Evolutionary conservation across 352 stramenopile genomes (phyloP).

Genomic region (Peronospora tabacina): DNA sequence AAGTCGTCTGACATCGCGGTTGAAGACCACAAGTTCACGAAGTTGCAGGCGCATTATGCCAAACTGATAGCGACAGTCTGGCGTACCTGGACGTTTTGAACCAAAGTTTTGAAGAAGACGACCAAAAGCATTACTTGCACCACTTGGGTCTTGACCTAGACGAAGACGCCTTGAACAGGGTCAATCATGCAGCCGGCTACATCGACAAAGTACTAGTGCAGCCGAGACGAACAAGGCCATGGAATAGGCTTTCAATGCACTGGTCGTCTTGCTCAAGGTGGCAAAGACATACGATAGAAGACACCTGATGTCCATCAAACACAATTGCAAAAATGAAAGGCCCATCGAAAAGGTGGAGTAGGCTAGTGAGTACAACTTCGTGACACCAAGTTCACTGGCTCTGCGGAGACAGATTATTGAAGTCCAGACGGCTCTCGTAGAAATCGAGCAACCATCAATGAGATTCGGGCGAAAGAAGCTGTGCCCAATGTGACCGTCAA

Average conservation of each 20-base stretch:
- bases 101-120: constrained; percentile 17
- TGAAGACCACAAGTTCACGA: constrained; percentile 20
- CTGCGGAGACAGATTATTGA: constrained; percentile 21
- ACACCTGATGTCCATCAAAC: constrained; percentile 9
- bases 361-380: constrained; percentile 28
- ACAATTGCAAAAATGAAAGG: constrained; percentile 17
- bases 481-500: constrained; percentile 18
- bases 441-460: constrained; percentile 22
- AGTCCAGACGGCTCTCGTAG: constrained; percentile 5
- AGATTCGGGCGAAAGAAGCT: constrained; percentile 19
- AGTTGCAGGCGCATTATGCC: constrained; percentile 24
- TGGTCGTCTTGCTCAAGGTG: constrained; percentile 24
- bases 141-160: constrained; percentile 23
- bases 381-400: constrained; percentile 19
- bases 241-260: constrained; percentile 26
- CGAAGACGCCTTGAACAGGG: constrained; percentile 22
- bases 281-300: constrained; percentile 24
- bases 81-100: constrained; percentile 25
- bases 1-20: constrained; percentile 14
- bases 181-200: constrained; percentile 17
- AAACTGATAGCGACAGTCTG: constrained; percentile 14
- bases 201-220: constrained; percentile 9
- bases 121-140: constrained; percentile 24
- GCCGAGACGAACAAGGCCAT: constrained; percentile 18
- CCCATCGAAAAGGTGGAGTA: constrained; percentile 23